These are phyloP conservation scores for Clonostachys rosea DNA, from an alignment of 2,329 filamentous ascomycete genomes.

Conservation along the genomic window DNA sequence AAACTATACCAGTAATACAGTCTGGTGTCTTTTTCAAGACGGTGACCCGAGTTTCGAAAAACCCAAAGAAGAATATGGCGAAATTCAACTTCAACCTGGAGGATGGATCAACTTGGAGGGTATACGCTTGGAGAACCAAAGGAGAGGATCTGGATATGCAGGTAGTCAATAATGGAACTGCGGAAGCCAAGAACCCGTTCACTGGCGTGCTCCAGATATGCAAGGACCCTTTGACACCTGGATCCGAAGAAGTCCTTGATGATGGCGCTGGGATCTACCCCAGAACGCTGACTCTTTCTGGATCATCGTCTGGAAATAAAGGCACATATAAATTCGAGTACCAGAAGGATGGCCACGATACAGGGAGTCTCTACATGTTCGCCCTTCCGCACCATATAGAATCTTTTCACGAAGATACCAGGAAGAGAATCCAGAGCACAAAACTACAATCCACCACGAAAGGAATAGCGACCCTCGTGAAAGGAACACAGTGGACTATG, in stretches of 20 bases:
- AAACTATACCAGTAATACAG: conserved; percentile 67
- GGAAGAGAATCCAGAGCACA: conserved; percentile 47
- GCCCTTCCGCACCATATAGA: conserved; percentile 81
- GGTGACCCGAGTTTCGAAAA: conserved; percentile 52
- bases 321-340: conserved; percentile 75
- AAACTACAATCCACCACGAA: conserved; percentile 80
- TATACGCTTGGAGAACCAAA: conserved; percentile 65
- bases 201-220: conserved; percentile 77
- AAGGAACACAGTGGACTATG: conserved; percentile 74
- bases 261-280: conserved; percentile 72
- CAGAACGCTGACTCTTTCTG: conserved; percentile 58
- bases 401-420: conserved; percentile 61
- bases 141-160: conserved; percentile 62
- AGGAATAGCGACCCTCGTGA: conserved; percentile 69
- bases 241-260: conserved; percentile 68
- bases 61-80: conserved; percentile 58
- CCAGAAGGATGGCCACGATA: conserved; percentile 60
- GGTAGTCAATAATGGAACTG: conserved; percentile 59
- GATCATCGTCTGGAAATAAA: conserved; percentile 48
- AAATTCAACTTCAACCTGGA: conserved; percentile 75
- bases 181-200: conserved; percentile 64
- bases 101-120: conserved; percentile 70
- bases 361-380: conserved; percentile 71
- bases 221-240: conserved; percentile 59
- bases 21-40: conserved; percentile 70